Base-by-base conservation (phyloP, 495 filamentous ascomycete genomes). In the Clavariopsis aquatica region DNA sequence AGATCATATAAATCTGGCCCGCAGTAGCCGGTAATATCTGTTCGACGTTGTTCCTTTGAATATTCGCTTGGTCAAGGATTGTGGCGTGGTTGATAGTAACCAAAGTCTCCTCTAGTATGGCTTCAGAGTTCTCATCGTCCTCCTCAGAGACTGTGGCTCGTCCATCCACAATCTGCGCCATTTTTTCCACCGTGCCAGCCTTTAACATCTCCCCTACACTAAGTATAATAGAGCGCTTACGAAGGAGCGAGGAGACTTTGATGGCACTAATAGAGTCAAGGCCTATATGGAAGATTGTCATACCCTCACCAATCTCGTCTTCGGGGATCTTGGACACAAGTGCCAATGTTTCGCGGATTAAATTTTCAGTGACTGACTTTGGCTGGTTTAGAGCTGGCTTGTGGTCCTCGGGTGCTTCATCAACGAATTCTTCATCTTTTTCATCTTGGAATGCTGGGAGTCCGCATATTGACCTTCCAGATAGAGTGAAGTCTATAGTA, bases 241-340 rank as follows among this genome's bases (percentile, higher is more conserved):
- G 82, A 10, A 92, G 78, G n/a, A 87, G 74, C 0, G 85, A 80
- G 23, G 85, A 83, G 17, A 88, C 80, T 51, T 88, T 86, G 73
- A 96, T 92, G 10, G 91, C 89, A 56, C 88, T 90, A 70, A 98
- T 91, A 2, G 93, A 96, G 71, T 98, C 93, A 36, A 96, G 80
- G 7, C 93, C 93, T 7, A 98, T 80, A 66, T 90, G 86, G 71
- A 93, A 95, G 23, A 96, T 89, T 23, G 83, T 90, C 41, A 86
- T 80, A n/a, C 77, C 75, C 28, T 81, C 80, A 8, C 78, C 73
- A 36, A 97, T 92, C 12, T 81, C 76, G 1, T 81, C 69, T n/a
- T 79, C 75, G 0, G 87, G 73, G 0, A 90, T 72, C 12, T 81
- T 82, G 0, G 90, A 87, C 4, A 92, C 77, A 28, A 84, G 74